These are phyloP conservation scores for Endoconidiophora polonica DNA, from an alignment of 2,329 filamentous ascomycete species.

Conservation along the genomic window DNA sequence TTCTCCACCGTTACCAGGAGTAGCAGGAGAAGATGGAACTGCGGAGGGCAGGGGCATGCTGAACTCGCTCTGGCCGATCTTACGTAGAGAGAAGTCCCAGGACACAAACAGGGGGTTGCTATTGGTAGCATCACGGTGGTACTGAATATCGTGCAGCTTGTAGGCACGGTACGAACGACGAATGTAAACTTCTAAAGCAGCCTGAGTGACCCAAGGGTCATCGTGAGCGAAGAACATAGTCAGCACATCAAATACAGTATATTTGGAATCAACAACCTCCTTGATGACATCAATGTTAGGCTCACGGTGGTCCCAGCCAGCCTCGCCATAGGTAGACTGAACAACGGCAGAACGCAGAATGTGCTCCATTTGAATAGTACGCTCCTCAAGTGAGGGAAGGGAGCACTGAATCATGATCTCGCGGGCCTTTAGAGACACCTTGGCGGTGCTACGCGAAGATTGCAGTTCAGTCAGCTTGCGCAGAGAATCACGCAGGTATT, in stretches of 20 bases:
- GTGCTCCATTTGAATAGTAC: conserved; percentile 93
- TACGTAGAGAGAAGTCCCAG: conserved; percentile 92
- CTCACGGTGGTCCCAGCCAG: conserved; percentile 88
- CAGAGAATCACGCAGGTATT: conserved; percentile 68
- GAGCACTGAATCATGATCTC: conserved; percentile 96
- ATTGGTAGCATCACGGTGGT: conserved; percentile 64
- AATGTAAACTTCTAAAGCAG: conserved; percentile 88
- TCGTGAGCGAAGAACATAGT: conserved; percentile 89
- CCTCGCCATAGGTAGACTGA: conserved; percentile 94
- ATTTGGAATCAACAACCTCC: conserved; percentile 96
- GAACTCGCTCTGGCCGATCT: conserved; percentile 82
- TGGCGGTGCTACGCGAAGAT: conserved; percentile 62
- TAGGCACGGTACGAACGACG: conserved; percentile 95
- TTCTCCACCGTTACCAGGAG: conserved; percentile 39
- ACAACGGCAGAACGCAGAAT: conserved; percentile 90
- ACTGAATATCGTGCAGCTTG: conserved; percentile 74
- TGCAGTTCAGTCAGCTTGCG: conserved; percentile 83
- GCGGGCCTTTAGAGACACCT: conserved; percentile 92
- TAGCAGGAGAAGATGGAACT: conserved; percentile 70
- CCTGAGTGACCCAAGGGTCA: conserved; percentile 85
- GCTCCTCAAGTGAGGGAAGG: conserved; percentile 87
- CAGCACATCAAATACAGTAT: conserved; percentile 92
- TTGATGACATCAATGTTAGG: conserved; percentile 82
- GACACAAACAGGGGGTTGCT: conserved; percentile 58
- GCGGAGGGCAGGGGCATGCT: conserved; percentile 65